A percentile compares a stretch with the other conserved stretches of the same genome.
phyloP scores from a whole-genome alignment of 345 rosid species.

The Abelmoschus esculentus region DNA sequence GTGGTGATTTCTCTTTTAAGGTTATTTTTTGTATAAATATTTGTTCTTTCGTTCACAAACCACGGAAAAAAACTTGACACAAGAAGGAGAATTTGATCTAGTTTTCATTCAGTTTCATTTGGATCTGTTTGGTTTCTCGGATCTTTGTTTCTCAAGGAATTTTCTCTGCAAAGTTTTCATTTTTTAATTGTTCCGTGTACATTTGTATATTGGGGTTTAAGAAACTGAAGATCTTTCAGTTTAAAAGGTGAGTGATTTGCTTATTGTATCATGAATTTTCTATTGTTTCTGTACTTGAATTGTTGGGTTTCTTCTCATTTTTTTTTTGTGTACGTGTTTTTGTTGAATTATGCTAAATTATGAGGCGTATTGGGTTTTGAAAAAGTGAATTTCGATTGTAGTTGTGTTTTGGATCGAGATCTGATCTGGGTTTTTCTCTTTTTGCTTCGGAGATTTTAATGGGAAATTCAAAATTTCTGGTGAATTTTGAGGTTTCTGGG shows the following conservation, averaged over 20 bases:
- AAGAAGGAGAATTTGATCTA: neutral
- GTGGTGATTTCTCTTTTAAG: conserved; percentile 27
- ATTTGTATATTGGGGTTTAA: neutral
- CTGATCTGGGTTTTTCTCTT: conserved; percentile 18
- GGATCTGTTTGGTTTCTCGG: neutral
- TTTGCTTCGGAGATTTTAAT: neutral
- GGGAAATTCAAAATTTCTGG: conserved; percentile 1
- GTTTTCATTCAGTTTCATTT: neutral
- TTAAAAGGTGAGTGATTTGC: conserved; percentile 18
- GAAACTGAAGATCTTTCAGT: conserved; percentile 6
- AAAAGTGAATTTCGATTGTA: neutral
- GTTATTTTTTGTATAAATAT: conserved; percentile 29
- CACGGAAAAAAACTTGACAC: neutral
- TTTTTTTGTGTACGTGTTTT: neutral
- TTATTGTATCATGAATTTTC: neutral
- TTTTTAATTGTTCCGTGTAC: neutral
- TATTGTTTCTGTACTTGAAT: conserved; percentile 2
- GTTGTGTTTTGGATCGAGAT: conserved; percentile 24
- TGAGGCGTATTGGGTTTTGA: conserved; percentile 10
- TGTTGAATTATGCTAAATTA: conserved; percentile 10
- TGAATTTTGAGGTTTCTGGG: conserved; percentile 4
- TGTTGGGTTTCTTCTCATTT: neutral
- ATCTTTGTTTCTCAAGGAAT: neutral
- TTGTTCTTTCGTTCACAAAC: conserved; percentile 17
- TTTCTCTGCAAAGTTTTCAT: neutral